These are phyloP conservation scores for Corymbia maculata DNA, from an alignment of 345 rosid species.

Conservation along the genomic window DNA sequence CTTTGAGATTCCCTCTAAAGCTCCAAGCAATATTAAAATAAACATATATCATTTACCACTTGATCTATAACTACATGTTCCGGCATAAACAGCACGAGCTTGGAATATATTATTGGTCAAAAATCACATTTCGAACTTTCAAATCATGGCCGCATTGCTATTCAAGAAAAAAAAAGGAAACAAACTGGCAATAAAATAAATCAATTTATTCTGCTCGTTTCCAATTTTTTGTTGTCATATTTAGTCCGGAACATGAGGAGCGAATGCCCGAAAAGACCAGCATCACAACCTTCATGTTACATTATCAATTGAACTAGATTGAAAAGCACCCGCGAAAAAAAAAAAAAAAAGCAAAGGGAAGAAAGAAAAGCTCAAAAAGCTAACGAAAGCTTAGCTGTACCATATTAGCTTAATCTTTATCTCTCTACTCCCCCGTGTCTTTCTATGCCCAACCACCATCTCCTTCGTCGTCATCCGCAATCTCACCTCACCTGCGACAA, in stretches of 20 bases:
- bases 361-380: neutral
- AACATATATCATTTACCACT: neutral
- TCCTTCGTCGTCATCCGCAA: no score
- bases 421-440: neutral
- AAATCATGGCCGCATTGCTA: neutral
- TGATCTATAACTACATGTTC: neutral
- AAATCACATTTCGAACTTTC: rapidly evolving
- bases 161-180: neutral
- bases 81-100: neutral
- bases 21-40: neutral
- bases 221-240: neutral
- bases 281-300: neutral
- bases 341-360: neutral
- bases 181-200: neutral
- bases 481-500: neutral
- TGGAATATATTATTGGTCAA: rapidly evolving
- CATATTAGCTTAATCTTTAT: neutral
- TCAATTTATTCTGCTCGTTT: rapidly evolving
- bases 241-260: neutral
- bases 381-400: neutral
- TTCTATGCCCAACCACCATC: neutral
- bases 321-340: neutral
- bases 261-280: neutral
- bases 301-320: neutral
- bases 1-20: neutral